These are phyloP conservation scores for Eucalyptus erythrocorys DNA, from an alignment of 345 rosid genomes.

Conservation along the genomic window DNA sequence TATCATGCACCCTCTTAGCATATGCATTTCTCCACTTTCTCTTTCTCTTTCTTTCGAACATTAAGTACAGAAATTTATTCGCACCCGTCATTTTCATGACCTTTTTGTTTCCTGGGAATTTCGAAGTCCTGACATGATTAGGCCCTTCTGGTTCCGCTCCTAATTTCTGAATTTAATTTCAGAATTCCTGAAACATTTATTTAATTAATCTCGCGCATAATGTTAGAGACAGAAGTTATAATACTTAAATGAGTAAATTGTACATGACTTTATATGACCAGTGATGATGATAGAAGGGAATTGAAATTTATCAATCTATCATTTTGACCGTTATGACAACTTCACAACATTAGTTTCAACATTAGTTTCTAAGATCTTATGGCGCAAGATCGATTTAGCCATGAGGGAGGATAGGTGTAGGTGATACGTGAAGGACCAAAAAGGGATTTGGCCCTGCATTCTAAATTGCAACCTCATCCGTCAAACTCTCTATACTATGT, in stretches of 20 bases:
- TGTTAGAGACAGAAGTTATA: not conserved
- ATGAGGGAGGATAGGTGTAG: not conserved
- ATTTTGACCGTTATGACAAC: not conserved
- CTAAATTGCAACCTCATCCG: not conserved
- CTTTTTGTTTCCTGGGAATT: not conserved
- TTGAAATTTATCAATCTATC: not conserved
- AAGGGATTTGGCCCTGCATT: not conserved
- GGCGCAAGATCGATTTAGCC: not conserved
- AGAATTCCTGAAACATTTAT: not conserved
- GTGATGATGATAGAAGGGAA: not conserved
- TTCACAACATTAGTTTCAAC: not conserved
- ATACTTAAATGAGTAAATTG: not conserved
- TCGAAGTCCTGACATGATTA: not conserved
- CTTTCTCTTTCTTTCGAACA: not conserved
- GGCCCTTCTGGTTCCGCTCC: not conserved
- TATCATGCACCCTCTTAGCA: too few species aligned
- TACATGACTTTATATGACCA: not conserved
- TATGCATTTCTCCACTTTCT: not conserved
- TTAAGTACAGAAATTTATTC: not conserved
- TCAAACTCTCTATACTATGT: not conserved
- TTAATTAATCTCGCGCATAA: not conserved
- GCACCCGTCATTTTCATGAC: not conserved
- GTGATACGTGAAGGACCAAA: not conserved
- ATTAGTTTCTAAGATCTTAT: not conserved
- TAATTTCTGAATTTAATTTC: not conserved